phyloP scores from a whole-genome alignment of 2,329 filamentous ascomycete genomes.

The Exophiala sp. region DNA sequence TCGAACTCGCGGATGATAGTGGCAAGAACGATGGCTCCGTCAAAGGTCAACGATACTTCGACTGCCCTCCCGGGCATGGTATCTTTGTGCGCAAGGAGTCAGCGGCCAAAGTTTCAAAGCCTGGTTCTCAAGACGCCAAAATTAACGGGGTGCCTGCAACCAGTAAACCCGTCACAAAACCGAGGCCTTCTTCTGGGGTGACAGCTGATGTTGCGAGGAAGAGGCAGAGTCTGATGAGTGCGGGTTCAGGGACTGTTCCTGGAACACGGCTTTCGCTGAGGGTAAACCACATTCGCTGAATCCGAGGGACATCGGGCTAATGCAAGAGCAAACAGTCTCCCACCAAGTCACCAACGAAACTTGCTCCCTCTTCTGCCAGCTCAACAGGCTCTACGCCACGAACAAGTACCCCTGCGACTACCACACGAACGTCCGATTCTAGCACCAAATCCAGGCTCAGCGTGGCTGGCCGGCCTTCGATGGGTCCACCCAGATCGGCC shows the following conservation, averaged over 20 bases:
- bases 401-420: conserved; percentile 62
- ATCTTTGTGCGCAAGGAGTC: conserved; percentile 82
- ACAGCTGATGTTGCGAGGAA: conserved; percentile 55
- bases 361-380: conserved; percentile 49
- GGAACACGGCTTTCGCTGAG: conserved; percentile 35
- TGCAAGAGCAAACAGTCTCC: conserved; percentile 56
- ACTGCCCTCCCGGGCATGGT: conserved; percentile 66
- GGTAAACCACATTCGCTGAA: conserved; percentile 29
- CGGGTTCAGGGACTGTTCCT: conserved; percentile 54
- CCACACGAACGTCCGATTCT: conserved; percentile 40
- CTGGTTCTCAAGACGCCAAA: conserved; percentile 40
- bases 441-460: conserved; percentile 55
- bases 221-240: conserved; percentile 67
- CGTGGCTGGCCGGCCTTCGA: conserved; percentile 58
- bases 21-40: conserved; percentile 96
- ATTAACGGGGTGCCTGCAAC: conserved; percentile 29
- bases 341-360: conserved; percentile 76
- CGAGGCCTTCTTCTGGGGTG: conserved; percentile 41
- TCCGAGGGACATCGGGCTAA: neutral
- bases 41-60: conserved; percentile 82
- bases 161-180: conserved; percentile 32
- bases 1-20: conserved; percentile 75
- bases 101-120: conserved; percentile 56
- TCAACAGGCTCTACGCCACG: conserved; percentile 60
- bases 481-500: conserved; percentile 58